These are phyloP conservation scores for Fusarium sambucinum DNA, from an alignment of 2,329 filamentous ascomycete species.

Conservation along the genomic window DNA sequence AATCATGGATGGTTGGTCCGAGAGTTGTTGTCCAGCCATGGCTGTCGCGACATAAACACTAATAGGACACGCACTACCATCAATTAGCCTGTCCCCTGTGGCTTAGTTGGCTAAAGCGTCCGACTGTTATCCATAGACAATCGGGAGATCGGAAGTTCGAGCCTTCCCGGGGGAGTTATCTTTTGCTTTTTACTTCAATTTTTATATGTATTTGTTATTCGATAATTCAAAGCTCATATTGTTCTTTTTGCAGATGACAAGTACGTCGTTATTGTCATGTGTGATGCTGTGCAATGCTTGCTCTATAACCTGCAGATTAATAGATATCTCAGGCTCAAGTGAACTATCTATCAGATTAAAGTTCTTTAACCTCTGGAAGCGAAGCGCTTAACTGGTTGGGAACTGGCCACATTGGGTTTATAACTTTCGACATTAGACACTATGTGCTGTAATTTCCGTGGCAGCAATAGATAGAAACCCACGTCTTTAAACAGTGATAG, in stretches of 20 bases:
- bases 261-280: no score
- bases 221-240: fast-evolving
- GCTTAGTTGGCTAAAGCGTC: constrained; percentile 42
- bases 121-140: constrained; percentile 45
- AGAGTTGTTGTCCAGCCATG: fast-evolving
- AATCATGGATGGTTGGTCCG: no score
- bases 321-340: neutral
- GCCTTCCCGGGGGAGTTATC: constrained; percentile 46
- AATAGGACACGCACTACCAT: fast-evolving
- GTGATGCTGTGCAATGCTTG: no score
- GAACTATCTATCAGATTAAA: no score
- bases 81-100: constrained; percentile 10
- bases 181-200: fast-evolving
- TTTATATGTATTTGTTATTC: fast-evolving
- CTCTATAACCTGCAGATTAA: no score
- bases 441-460: no score
- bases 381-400: no score
- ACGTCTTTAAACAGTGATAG: no score
- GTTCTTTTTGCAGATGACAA: neutral
- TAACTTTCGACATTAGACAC: no score
- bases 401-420: no score
- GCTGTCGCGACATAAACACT: fast-evolving
- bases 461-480: no score
- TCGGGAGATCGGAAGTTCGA: constrained; percentile 50
- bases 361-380: no score